Percentiles rank a stretch among this genome's conserved stretches.
Conservation (phyloP, 345 rosid species). For the Isatis tinctoria region DNA sequence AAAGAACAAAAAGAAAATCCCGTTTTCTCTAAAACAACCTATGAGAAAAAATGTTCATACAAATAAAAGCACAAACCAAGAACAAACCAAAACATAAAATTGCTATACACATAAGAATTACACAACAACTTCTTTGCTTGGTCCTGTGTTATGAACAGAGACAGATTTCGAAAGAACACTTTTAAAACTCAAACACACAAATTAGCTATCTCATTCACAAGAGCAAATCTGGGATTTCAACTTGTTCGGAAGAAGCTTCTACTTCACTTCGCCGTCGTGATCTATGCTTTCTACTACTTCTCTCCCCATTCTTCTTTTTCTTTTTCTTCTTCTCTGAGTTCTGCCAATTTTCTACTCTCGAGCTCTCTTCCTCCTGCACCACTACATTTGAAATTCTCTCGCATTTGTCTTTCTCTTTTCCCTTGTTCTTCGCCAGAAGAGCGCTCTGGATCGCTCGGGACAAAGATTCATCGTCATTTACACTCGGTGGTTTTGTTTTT, state of each 20-base stretch:
- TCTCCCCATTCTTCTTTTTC: conserved; percentile 43
- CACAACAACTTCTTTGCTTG: neutral
- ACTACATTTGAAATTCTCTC: neutral
- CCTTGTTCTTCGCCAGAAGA: conserved; percentile 41
- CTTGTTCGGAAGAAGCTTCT: conserved; percentile 33
- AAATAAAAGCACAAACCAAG: neutral
- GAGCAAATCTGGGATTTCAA: conserved; percentile 69
- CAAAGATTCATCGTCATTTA: conserved; percentile 38
- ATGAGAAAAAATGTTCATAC: too few relatives aligned
- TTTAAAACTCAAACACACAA: neutral
- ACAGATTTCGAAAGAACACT: neutral
- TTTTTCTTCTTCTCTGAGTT: conserved; percentile 47
- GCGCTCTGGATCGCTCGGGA: conserved; percentile 60
- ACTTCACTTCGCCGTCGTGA: conserved; percentile 26
- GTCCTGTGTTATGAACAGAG: neutral
- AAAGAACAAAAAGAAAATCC: too few relatives aligned
- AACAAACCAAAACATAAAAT: neutral
- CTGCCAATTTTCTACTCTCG: neutral
- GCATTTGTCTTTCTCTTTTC: conserved; percentile 8
- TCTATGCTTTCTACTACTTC: conserved; percentile 47
- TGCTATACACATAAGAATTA: conserved; percentile 21
- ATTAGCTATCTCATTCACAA: conserved; percentile 24
- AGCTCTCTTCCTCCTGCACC: neutral
- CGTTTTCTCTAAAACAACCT: too few relatives aligned
- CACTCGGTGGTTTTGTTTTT: conserved; percentile 30